Conservation (phyloP, 768 basidiomycete species). For the Kwoniella bestiolae region DNA sequence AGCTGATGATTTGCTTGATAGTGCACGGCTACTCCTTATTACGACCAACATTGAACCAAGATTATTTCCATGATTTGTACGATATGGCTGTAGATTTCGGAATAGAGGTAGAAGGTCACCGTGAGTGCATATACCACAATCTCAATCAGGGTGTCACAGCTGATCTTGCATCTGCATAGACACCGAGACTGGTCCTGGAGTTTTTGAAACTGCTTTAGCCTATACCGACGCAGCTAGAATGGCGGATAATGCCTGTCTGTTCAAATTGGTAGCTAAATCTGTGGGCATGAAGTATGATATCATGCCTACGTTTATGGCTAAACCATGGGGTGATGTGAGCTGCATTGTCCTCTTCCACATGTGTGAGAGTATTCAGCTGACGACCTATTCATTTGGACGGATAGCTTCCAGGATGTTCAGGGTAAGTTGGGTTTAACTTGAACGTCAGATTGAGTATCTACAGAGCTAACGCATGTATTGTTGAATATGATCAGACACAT, state of each 20-base stretch:
- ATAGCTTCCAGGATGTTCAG: constrained; percentile 92
- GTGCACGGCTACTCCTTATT: constrained; percentile 98
- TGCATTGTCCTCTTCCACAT: background rate
- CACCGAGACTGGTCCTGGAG: constrained; percentile 59
- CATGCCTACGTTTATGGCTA: constrained; percentile 97
- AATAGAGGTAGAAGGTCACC: constrained; percentile 83
- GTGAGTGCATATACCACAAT: constrained; percentile 60
- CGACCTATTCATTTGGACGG: background rate
- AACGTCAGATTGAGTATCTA: no score
- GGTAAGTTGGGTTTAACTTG: constrained; percentile 68
- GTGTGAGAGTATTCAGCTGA: background rate
- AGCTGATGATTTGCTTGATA: constrained; percentile 51
- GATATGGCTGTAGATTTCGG: constrained; percentile 70
- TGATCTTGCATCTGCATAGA: constrained; percentile 31
- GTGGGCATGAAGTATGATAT: constrained; percentile 85
- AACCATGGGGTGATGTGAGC: constrained; percentile 89
- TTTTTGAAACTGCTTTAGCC: constrained; percentile 57
- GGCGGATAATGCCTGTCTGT: constrained; percentile 70
- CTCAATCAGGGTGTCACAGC: background rate
- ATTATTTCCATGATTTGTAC: constrained; percentile 87
- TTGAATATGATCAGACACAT: constrained; percentile 70
- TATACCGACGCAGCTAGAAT: constrained; percentile 56
- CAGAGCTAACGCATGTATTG: background rate
- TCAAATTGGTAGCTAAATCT: constrained; percentile 90
- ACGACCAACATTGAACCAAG: constrained; percentile 83